These are phyloP conservation scores for Neurospora tetraspora DNA, from an alignment of 495 filamentous ascomycete genomes.

Conservation along the genomic window DNA sequence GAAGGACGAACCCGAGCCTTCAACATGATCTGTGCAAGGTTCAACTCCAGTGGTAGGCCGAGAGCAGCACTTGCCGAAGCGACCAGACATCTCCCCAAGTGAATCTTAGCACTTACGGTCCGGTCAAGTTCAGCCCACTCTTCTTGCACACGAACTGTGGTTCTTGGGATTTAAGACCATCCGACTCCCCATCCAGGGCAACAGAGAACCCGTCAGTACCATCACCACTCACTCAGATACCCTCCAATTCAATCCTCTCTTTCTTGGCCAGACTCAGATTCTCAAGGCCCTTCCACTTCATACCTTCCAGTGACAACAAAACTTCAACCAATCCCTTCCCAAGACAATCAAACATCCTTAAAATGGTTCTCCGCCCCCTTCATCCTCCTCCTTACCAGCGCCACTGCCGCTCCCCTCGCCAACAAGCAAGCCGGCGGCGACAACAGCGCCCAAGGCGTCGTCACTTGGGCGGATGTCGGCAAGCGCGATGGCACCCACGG, in stretches of 20 bases:
- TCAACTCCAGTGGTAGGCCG: neutral
- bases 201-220: neutral
- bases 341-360: neutral
- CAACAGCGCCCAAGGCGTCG: neutral
- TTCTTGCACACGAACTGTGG: neutral
- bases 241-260: neutral
- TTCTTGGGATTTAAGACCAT: neutral
- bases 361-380: neutral
- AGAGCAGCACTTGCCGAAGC: neutral
- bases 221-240: neutral
- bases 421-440: neutral
- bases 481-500: neutral
- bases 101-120: neutral
- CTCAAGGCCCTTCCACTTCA: neutral
- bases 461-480: slow-evolving; percentile 1
- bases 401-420: neutral
- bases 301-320: neutral
- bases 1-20: neutral
- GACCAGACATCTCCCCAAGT: neutral
- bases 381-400: neutral
- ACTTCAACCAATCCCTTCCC: neutral
- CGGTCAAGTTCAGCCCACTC: neutral
- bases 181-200: neutral
- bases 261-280: neutral
- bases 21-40: neutral